Evolutionary conservation across 164 flowering plant species (phyloP), one percentile per base, ranked within the genome.

Genomic region (Magnolia sinica): DNA sequence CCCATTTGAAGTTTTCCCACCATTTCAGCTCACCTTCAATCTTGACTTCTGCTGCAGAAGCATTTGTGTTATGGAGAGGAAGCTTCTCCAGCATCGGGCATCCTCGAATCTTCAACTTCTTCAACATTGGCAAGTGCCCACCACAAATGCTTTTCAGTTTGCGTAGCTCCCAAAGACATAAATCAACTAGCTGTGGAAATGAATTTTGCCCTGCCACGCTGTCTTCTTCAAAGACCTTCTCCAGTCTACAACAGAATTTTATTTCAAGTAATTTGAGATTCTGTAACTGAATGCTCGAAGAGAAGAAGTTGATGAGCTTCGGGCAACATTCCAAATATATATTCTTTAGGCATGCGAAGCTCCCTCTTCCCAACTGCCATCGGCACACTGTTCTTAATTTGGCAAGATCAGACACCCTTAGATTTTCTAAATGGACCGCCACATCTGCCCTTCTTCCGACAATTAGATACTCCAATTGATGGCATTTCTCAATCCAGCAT

Each of bases 81-180:
- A 68, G 45, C 18, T 8, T 68, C 19, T 9, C 24, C 70, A 68
- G 70, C 50, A 24, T 29, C 9, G 37, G 70, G 23, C 70, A 68
- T 27, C 70, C 70, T 23, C n/a, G 14, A 29, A 29, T 68, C 45
- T 27, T 68, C 70, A 68, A 24, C 70, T 68, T 29, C 49, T 68
- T 27, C 19, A 68, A n/a, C 16, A 13, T 27, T 11, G 45, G 70
- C 13, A 68, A 68, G 49, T 68, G 45, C 45, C 70, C 70, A 27
- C 23, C 1, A 8, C 70, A 68, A 2, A 68, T 68, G 10, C 49
- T 68, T 27, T 68, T 24, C 19, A 68, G 4, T 27, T 68, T 68
- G 19, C 16, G 11, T 13, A 68, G 70, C 13, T 27, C 45, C 70
- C 70, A 68, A 9, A 68, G 70, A 13, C 49, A 19, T 10, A 68